Evolutionary conservation across 148 eudicot species (phyloP).

Genomic region (Silene uniflora): DNA sequence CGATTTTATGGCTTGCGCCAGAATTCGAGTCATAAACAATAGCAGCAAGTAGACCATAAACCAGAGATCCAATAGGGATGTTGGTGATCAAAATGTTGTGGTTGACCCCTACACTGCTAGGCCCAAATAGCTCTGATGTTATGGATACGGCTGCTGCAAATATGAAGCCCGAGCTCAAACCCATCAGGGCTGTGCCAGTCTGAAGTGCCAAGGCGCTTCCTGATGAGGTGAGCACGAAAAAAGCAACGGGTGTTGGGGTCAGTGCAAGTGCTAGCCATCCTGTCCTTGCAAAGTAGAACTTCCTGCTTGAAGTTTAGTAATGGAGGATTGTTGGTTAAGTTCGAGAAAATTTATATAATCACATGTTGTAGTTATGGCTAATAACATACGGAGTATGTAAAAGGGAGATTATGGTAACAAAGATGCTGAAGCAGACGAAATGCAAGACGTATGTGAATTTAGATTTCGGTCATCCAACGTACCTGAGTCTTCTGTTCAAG

Average conservation of each 20-base stretch:
- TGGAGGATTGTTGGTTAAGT: background rate
- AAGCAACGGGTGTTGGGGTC: constrained; percentile 69
- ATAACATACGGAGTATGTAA: too few relatives aligned
- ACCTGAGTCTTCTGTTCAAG: too few relatives aligned
- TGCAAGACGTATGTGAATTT: too few relatives aligned
- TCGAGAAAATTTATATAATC: background rate
- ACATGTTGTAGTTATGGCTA: background rate
- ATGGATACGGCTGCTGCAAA: constrained; percentile 86
- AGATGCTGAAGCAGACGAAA: too few relatives aligned
- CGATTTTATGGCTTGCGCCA: constrained; percentile 9
- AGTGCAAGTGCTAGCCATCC: constrained; percentile 83
- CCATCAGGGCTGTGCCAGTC: constrained; percentile 60
- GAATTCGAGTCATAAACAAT: constrained; percentile 57
- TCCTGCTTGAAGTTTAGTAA: constrained; percentile 42
- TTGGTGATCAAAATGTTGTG: constrained; percentile 89
- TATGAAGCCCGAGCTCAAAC: constrained; percentile 83
- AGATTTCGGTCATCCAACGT: too few relatives aligned
- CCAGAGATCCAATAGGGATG: constrained; percentile 76
- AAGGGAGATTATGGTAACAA: too few relatives aligned
- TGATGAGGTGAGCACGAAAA: constrained; percentile 56
- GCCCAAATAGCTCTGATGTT: constrained; percentile 87
- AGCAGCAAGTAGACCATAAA: constrained; percentile 75
- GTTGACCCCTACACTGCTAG: constrained; percentile 71
- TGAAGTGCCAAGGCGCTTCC: constrained; percentile 45
- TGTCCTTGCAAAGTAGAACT: constrained; percentile 73